Evolutionary conservation across 176 grass and related monocot species (phyloP), one percentile per base, ranked within the genome.

Genomic region (Coix lacrymajobi): DNA sequence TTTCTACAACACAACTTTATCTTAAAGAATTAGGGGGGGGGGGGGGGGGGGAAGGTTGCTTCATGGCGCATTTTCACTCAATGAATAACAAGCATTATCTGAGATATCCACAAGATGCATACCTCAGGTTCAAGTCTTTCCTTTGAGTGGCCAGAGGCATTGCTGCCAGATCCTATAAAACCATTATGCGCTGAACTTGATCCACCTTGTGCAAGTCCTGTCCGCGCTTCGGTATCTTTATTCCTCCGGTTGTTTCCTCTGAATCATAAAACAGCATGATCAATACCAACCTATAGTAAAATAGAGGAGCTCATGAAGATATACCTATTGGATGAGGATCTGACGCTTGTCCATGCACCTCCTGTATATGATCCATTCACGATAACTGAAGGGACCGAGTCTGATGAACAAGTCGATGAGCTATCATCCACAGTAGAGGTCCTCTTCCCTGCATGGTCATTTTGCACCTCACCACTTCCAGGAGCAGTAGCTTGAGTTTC

Each of bases 351-450:
- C 85, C 76, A 88, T 63, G 85, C 73, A 70, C 79, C 88, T 85
- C 85, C 92, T 6, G 72, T 69, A 63, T 66, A 46, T 45, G 80
- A 79, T 76, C 83, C 88, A 66, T 79, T 92, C 75, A 92, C 63
- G 26, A 85, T 78, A 90, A 87, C 75, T 80, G 91, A 92, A 71
- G 85, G 91, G 79, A 91, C 83, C 0, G 91, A 96, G 40, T 99
- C 96, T 44, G 91, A 92, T 74, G 96, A 99, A 85, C 93, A 92
- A 65, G 93, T 94, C 8, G 91, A 99, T 40, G 96, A 92, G 77
- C 93, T 96, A 56, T 99, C 96, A 85, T 96, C 96, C 24, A 92
- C 67, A 70, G 85, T 58, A 71, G 79, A 84, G 70, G 73, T 81
- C 78, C 70, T 76, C 89, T 99, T 99, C 77, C 85, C 89, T 52